Percentiles rank a stretch among this genome's conserved stretches.
phyloP scores from a whole-genome alignment of 2,329 filamentous ascomycete species.

The Lecanosticta acicola region DNA sequence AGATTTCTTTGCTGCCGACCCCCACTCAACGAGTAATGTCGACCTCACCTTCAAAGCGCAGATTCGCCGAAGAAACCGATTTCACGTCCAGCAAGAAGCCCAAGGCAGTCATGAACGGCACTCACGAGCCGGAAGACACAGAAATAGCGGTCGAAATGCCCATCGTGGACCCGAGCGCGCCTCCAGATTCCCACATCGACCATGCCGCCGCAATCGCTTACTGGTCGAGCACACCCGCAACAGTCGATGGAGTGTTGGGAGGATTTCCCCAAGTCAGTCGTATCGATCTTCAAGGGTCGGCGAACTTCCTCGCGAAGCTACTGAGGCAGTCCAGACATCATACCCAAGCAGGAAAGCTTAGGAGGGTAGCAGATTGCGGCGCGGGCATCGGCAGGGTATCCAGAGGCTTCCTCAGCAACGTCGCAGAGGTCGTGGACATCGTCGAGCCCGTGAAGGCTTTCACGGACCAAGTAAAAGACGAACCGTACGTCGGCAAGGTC shows the following conservation, averaged over 20 bases:
- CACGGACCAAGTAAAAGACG: constrained; percentile 53
- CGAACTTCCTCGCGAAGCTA: constrained; percentile 64
- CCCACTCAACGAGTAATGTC: constrained; percentile 4
- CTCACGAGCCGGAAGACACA: constrained; percentile 1
- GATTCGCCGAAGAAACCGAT: constrained; percentile 3
- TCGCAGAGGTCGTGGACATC: constrained; percentile 70
- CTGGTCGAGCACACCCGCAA: constrained; percentile 49
- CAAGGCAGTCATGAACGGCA: neutral
- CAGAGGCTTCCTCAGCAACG: constrained; percentile 63
- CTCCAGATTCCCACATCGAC: constrained; percentile 42
- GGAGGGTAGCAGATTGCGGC: constrained; percentile 53
- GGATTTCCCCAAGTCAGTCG: constrained; percentile 63
- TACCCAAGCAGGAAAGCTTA: constrained; percentile 28
- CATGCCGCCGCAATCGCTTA: constrained; percentile 42
- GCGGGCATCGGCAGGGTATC: constrained; percentile 79
- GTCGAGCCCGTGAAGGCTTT: constrained; percentile 83
- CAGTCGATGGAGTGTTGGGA: constrained; percentile 72
- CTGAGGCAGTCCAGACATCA: constrained; percentile 37
- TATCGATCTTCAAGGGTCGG: constrained; percentile 65
- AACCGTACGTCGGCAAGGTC: constrained; percentile 55
- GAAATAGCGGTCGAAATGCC: constrained; percentile 11
- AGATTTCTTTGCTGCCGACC: neutral
- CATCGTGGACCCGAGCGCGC: constrained; percentile 4
- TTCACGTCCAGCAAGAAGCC: constrained; percentile 8
- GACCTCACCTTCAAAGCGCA: constrained; percentile 11